These are phyloP conservation scores for Coemansia sp. DNA, from an alignment of 371 early-diverging fungal species.

Conservation along the genomic window DNA sequence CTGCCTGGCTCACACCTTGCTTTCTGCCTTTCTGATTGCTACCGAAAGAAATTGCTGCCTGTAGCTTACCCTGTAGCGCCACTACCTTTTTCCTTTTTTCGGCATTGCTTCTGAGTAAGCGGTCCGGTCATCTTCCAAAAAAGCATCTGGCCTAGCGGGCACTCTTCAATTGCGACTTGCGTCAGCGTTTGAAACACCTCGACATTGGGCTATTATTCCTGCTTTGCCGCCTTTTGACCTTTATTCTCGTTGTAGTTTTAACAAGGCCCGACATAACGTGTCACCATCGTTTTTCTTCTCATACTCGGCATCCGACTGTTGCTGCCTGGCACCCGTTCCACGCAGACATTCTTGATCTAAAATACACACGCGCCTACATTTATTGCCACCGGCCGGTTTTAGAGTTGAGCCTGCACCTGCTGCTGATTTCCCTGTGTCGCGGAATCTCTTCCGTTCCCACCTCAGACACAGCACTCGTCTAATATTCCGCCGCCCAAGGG, in stretches of 20 bases:
- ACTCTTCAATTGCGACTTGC: neutral
- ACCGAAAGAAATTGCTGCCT: neutral
- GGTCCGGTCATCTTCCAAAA: neutral
- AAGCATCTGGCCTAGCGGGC: neutral
- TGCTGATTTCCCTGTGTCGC: neutral
- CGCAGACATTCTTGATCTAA: slow-evolving; percentile 3
- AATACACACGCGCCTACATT: slow-evolving; percentile 9
- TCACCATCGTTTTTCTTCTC: neutral
- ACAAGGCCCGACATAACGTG: neutral
- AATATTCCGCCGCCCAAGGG: neutral
- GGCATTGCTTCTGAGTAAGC: neutral
- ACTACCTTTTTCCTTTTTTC: neutral
- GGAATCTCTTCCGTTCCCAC: slow-evolving; percentile 8
- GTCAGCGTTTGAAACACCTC: neutral
- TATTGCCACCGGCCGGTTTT: neutral
- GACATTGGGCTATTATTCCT: neutral
- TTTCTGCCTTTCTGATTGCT: neutral
- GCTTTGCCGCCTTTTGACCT: neutral
- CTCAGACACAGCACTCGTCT: neutral
- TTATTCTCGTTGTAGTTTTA: neutral
- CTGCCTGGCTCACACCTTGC: neutral
- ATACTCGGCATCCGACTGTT: neutral
- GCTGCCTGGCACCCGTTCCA: slow-evolving; percentile 2
- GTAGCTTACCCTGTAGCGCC: neutral
- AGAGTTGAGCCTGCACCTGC: neutral